Conservation (phyloP, 2,329 filamentous ascomycete species). For the Monosporascus sp. region DNA sequence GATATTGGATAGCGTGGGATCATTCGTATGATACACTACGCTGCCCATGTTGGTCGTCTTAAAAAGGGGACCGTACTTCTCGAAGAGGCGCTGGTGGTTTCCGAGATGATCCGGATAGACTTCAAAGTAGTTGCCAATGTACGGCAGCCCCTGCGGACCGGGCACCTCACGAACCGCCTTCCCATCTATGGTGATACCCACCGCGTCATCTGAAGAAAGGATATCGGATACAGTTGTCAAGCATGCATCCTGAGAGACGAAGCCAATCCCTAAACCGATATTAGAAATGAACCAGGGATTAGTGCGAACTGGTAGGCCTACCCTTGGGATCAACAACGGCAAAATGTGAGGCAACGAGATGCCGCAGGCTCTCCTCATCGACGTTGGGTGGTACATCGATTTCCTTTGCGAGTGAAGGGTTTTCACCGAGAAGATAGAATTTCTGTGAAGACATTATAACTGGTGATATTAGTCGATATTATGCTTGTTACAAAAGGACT, state of each 20-base stretch:
- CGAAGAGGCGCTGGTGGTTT: slow-evolving; percentile 50
- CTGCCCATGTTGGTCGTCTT: slow-evolving; percentile 48
- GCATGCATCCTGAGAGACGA: slow-evolving; percentile 25
- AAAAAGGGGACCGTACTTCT: slow-evolving; percentile 47
- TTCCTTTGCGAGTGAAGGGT: slow-evolving; percentile 28
- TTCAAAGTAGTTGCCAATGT: slow-evolving; percentile 51
- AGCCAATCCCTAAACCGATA: slow-evolving; percentile 29
- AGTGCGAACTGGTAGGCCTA: slow-evolving; percentile 11
- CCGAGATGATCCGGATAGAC: slow-evolving; percentile 54
- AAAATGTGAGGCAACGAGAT: slow-evolving; percentile 37
- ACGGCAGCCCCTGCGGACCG: slow-evolving; percentile 42
- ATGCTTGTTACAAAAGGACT: slow-evolving; percentile 4
- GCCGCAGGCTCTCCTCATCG: slow-evolving; percentile 33
- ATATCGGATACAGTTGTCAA: slow-evolving; percentile 32
- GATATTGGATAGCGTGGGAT: slow-evolving; percentile 40
- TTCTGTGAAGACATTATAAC: slow-evolving; percentile 30
- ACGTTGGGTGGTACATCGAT: slow-evolving; percentile 31
- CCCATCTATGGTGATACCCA: slow-evolving; percentile 45
- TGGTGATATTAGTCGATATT: neutral
- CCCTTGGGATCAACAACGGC: slow-evolving; percentile 38
- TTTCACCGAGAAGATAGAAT: slow-evolving; percentile 40
- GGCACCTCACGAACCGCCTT: slow-evolving; percentile 44
- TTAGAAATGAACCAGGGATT: neutral
- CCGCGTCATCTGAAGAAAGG: slow-evolving; percentile 24
- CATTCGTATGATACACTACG: slow-evolving; percentile 45